Base-by-base conservation (phyloP, 1,284 basidiomycete species). In the Sporisorium reilianum region DNA sequence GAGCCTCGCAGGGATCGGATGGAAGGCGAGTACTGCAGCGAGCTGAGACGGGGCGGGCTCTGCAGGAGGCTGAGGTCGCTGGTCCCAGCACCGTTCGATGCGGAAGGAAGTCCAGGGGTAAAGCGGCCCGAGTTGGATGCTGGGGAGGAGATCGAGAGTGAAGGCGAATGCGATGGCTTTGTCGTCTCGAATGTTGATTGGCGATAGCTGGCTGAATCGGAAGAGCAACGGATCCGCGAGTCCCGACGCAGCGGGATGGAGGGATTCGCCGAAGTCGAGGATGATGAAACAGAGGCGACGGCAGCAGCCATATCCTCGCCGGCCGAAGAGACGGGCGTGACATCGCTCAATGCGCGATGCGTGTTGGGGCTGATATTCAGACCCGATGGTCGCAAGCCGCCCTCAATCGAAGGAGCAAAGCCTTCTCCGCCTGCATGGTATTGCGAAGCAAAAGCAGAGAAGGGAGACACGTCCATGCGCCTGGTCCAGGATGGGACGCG, bases 401-500 rank as follows among this genome's bases (percentile, higher is more conserved):
- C 57, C 3, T 56, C 26, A 8, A 30, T 9, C 22, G 55, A 38
- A 16, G 55, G n/a, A 28, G 26, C 32, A 23, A 52, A 28, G 22
- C 28, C 30, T 1, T 54, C 38, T 23, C 45, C 42, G 34, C 30
- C n/a, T 8, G 48, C 28, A 16, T 51, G 51, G 3, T n/a, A 51
- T 16, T 23, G 52, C 7, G 48, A 55, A 16, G 59, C 25, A 22
- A 42, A 22, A 7, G 55, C 59, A 20, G 45, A 46, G 12, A 62
- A 26, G n/a, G 59, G 65, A 28, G 55, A 50, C 36, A 62, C 41
- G 28, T 65, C 67, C 6, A 53, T 23, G 22, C 67, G 62, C 41
- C 67, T 46, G 7, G 75, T 75, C 75, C 75, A 78, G 38, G 67
- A 72, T 12, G 75, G 75, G 14, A 59, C 67, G 22, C 75, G 72